phyloP scores from a whole-genome alignment of 2,329 filamentous ascomycete species.

The Rutstroemia sp. region DNA sequence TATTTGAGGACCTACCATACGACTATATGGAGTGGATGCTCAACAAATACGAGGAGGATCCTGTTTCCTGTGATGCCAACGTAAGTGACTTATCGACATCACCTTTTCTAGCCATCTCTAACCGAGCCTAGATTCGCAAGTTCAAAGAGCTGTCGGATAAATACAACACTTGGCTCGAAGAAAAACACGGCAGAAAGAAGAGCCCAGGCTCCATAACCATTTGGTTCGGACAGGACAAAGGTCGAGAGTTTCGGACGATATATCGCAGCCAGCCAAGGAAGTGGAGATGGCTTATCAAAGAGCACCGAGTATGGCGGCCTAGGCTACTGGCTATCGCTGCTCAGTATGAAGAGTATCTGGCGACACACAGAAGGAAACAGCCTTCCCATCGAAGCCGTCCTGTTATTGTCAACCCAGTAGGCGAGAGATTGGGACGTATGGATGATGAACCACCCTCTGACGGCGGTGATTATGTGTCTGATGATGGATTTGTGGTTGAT shows the following conservation, averaged over 20 bases:
- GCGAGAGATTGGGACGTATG: neutral
- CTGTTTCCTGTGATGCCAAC: neutral
- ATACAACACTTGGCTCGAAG: neutral
- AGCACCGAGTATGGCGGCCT: neutral
- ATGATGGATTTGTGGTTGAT: neutral
- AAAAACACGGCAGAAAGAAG: neutral
- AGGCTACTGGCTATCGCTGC: neutral
- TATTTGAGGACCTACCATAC: neutral
- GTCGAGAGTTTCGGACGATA: neutral
- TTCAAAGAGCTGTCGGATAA: neutral
- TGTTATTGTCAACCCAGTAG: neutral
- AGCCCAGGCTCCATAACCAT: constrained; percentile 1
- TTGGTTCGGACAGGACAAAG: constrained; percentile 1
- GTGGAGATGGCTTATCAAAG: neutral
- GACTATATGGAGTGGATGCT: neutral
- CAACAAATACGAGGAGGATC: neutral
- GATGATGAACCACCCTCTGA: neutral
- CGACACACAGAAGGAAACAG: neutral
- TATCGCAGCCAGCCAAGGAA: neutral
- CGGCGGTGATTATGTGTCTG: neutral
- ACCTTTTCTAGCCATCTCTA: neutral
- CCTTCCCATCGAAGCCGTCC: neutral
- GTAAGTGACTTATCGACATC: neutral
- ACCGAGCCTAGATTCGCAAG: neutral
- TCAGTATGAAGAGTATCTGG: neutral